Base-by-base conservation (phyloP, 768 basidiomycete species). In the Suillus brevipes region DNA sequence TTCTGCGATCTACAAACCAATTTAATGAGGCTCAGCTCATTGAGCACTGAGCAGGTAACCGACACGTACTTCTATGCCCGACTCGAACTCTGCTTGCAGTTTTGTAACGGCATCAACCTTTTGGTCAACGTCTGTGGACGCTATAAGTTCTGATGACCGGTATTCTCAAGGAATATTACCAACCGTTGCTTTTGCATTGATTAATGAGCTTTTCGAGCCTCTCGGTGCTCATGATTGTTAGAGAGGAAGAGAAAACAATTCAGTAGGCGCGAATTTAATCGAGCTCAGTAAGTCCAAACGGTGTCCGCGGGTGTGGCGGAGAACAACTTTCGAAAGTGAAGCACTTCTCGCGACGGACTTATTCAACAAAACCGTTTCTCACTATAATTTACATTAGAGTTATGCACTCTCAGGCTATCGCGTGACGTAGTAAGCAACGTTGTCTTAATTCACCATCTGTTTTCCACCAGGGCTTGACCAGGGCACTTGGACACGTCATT, bases 31-130 rank as follows among this genome's bases (percentile, higher is more conserved):
- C 18, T 9, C 18, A 7, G 25, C 28, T 56, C 60, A 58, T 25
- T n/a, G 57, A 38, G 36, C 60, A 58, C n/a, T n/a, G 57, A 38
- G 36, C 12, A 55, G 63, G 31, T 56, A 34, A 59, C 38, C 50
- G 37, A 70, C 64, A 67, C 78, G 58, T 74, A 92, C 93, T 83
- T 94, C 87, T 64, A 83, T 74, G 58, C 85, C 87, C 45, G 83
- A 79, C 77, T 92, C 90, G 73, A 92, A 90, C 77, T 89, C 85
- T 43, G 80, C 81, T 75, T 94, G 89, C 50, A 94, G 82, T 78
- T 91, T 94, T 65, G 86, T 82, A 66, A 94, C 81, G 34, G 90
- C 92, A 73, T 94, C 92, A 28, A 92, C 83, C 79, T 89, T 92
- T 66, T 85, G 82, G 77, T 94, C 92, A 65, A 90, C 86, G 76